These are phyloP conservation scores for Cladophialophora psammophila DNA, from an alignment of 2,329 filamentous ascomycete genomes.

Conservation along the genomic window DNA sequence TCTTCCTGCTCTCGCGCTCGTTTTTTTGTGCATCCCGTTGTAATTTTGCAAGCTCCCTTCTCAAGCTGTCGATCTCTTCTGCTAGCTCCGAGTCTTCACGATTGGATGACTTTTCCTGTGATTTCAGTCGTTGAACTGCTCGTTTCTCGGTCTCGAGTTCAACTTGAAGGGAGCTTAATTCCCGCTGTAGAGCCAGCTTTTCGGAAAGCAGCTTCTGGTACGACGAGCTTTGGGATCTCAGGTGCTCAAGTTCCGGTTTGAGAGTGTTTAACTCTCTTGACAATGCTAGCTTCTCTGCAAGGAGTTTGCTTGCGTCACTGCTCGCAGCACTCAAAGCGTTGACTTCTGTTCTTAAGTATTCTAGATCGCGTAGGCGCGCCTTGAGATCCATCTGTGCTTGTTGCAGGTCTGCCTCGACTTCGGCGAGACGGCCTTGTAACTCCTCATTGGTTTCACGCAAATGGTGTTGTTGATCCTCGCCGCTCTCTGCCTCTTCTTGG, in stretches of 20 bases:
- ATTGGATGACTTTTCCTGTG: slow-evolving; percentile 57
- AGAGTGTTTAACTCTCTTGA: slow-evolving; percentile 65
- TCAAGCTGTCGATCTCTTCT: slow-evolving; percentile 56
- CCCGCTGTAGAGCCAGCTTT: slow-evolving; percentile 79
- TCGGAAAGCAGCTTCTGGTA: slow-evolving; percentile 76
- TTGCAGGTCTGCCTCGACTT: slow-evolving; percentile 57
- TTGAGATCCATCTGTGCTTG: slow-evolving; percentile 60
- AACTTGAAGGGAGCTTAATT: slow-evolving; percentile 77
- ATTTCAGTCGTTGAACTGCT: slow-evolving; percentile 66
- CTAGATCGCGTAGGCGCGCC: slow-evolving; percentile 61
- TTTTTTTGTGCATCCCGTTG: slow-evolving; percentile 55
- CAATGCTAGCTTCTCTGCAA: slow-evolving; percentile 70
- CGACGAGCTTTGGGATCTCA: slow-evolving; percentile 63
- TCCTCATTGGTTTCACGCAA: slow-evolving; percentile 61
- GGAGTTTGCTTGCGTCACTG: slow-evolving; percentile 72
- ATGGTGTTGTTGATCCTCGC: slow-evolving; percentile 60
- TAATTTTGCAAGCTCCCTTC: slow-evolving; percentile 59
- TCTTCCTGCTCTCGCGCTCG: slow-evolving; percentile 63
- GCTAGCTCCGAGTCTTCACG: slow-evolving; percentile 48
- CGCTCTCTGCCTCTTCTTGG: slow-evolving; percentile 66
- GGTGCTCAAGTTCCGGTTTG: slow-evolving; percentile 68
- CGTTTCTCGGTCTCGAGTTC: slow-evolving; percentile 84
- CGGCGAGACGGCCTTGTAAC: slow-evolving; percentile 48
- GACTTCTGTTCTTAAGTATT: slow-evolving; percentile 70
- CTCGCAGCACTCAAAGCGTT: slow-evolving; percentile 71